Percentiles rank a stretch among this genome's conserved stretches.
Conservation (phyloP, 83 land plant genomes). For the Picea engelmannii region DNA sequence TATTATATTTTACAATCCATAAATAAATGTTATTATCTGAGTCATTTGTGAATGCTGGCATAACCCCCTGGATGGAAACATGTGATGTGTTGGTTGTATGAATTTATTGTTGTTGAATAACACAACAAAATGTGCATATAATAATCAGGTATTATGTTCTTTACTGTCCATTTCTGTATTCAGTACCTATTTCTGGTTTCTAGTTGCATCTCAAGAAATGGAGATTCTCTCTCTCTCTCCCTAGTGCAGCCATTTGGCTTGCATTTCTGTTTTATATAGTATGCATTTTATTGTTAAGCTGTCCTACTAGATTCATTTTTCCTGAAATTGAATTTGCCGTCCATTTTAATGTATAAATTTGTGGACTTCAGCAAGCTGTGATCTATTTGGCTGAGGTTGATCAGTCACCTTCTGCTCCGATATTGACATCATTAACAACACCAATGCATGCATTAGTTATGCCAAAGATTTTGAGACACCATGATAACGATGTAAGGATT, state of each 20-base stretch:
- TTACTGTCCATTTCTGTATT: constrained; percentile 1
- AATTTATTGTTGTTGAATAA: no score
- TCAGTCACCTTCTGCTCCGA: constrained; percentile 58
- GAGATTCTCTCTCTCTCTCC: neutral
- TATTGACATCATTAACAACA: constrained; percentile 52
- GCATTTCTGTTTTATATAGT: no score
- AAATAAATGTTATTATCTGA: no score
- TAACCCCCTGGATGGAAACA: no score
- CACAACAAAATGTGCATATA: no score
- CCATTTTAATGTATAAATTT: neutral
- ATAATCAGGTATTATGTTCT: no score
- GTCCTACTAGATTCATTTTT: neutral
- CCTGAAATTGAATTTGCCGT: no score
- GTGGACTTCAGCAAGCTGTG: constrained; percentile 53
- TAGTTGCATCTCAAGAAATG: neutral
- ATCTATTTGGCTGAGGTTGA: constrained; percentile 55
- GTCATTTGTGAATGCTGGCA: no score
- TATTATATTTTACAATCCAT: no score
- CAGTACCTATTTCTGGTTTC: neutral
- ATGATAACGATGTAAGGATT: constrained; percentile 67
- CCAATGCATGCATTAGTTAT: constrained; percentile 49
- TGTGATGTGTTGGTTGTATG: no score
- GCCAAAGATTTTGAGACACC: constrained; percentile 58
- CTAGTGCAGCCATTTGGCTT: no score
- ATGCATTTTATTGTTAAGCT: neutral